Evolutionary conservation across 2,329 filamentous ascomycete genomes (phyloP), one percentile per base, ranked within the genome.

Genomic region (Nemania sp.): DNA sequence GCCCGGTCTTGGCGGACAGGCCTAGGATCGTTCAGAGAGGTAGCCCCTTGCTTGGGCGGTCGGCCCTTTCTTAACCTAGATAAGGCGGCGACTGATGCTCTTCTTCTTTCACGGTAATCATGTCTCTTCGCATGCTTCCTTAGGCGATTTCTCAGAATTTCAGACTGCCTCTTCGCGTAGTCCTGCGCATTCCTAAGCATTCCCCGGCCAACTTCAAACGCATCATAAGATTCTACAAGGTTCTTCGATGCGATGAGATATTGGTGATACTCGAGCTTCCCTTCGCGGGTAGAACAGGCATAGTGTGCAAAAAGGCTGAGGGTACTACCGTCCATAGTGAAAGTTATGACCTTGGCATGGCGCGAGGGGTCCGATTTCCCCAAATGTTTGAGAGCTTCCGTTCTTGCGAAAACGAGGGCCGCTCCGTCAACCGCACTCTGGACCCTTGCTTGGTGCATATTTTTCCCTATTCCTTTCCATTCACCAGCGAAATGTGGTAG

Each of bases 401-500:
- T 55, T 41, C 53, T 41, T 24, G n/a, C 32, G n/a, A 24, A 41
- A 18, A 55, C 32, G 3, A 38, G 32, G 3, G 53, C 29, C 11
- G 53, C 53, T 20, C 53, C 53, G 20, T 41, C 32, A 26, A 41
- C 24, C 1, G 53, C 32, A 22, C 29, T 55, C 10, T 41, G 53
- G 4, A 18, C 11, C 20, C 15, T 18, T 41, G 32, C 32, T 41
- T 24, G 11, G 2, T 27, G 10, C n/a, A 55, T 55, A 55, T 54
- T 20, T 29, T 18, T 24, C 22, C 8, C 11, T 15, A 2, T n/a
- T 43, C 13, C 11, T 43, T 43, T n/a, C 32, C 29, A 55, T n/a
- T 55, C 53, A 8, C 53, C 32, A 5, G 53, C 53, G 15, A 55
- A 6, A 41, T 55, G 53, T 26, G 53, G 53, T 7, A 55, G 22